phyloP scores from a whole-genome alignment of 2,329 filamentous ascomycete genomes.

The Ophiocordyceps camponoti-saundersi region DNA sequence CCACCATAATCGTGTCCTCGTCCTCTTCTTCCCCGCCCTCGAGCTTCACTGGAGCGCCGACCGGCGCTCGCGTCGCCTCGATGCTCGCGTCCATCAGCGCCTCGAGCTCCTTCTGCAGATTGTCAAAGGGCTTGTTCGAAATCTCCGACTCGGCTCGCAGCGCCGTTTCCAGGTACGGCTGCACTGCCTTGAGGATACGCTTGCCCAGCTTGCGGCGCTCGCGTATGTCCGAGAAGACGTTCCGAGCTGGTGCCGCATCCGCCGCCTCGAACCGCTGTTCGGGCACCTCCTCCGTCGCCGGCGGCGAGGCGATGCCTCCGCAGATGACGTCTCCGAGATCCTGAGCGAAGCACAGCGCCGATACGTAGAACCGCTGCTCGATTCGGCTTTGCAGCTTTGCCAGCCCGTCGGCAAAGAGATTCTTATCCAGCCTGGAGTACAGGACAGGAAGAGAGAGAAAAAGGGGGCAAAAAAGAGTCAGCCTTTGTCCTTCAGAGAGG shows the following conservation, averaged over 20 bases:
- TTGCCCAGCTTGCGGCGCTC: conserved; percentile 77
- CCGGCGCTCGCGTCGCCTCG: conserved; percentile 29
- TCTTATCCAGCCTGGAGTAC: conserved; percentile 41
- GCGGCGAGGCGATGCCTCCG: conserved; percentile 29
- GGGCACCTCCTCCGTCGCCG: conserved; percentile 10
- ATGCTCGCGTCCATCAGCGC: conserved; percentile 52
- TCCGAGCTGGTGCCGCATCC: conserved; percentile 33
- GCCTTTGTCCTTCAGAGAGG: no score
- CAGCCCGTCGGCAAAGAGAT: conserved; percentile 38
- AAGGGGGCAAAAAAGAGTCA: no score
- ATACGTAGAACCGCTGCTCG: conserved; percentile 40
- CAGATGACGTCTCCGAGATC: conserved; percentile 39
- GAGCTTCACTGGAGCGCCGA: conserved; percentile 14
- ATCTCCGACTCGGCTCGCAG: conserved; percentile 70
- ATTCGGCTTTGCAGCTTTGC: conserved; percentile 31
- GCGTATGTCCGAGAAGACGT: conserved; percentile 49
- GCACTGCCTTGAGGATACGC: conserved; percentile 69
- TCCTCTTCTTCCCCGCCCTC: conserved; percentile 15
- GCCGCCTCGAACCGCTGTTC: conserved; percentile 15
- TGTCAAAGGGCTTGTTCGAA: conserved; percentile 50
- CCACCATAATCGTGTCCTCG: conserved; percentile 34
- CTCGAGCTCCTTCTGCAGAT: conserved; percentile 58
- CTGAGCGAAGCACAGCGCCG: conserved; percentile 36
- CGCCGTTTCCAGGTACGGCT: conserved; percentile 60
- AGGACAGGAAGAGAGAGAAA: neutral